Evolutionary conservation across 2,329 filamentous ascomycete genomes (phyloP).

Genomic region (Pseudocercospora eumusae): DNA sequence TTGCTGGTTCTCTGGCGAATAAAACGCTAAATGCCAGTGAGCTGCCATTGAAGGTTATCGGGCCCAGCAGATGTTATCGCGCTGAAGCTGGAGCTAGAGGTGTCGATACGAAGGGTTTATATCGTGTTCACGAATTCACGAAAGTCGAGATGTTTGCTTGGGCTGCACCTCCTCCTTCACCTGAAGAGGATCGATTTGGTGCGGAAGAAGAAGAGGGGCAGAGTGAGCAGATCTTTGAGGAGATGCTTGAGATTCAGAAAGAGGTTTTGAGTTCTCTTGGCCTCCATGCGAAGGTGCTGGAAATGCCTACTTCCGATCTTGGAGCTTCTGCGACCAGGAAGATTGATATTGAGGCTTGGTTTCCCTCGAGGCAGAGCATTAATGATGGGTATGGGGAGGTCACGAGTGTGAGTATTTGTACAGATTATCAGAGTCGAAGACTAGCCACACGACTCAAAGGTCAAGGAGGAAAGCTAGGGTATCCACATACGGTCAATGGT

Average conservation of each 20-base stretch:
- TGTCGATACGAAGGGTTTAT: conserved; percentile 88
- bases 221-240: conserved; percentile 68
- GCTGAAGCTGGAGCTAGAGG: conserved; percentile 91
- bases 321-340: conserved; percentile 87
- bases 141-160: conserved; percentile 98
- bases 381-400: conserved; percentile 88
- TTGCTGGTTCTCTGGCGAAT: conserved; percentile 86
- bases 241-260: conserved; percentile 83
- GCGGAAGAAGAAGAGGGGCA: conserved; percentile 32
- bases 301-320: conserved; percentile 88
- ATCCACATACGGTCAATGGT: conserved; percentile 89
- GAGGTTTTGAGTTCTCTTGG: conserved; percentile 77
- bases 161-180: conserved; percentile 53
- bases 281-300: conserved; percentile 82
- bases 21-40: conserved; percentile 63
- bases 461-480: conserved; percentile 58
- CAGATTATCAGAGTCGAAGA: conserved; percentile 87
- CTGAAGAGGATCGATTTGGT: conserved; percentile 20
- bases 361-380: conserved; percentile 71
- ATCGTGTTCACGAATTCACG: conserved; percentile 96
- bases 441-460: conserved; percentile 72
- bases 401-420: conserved; percentile 85
- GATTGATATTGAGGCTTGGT: conserved; percentile 90
- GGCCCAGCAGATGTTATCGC: conserved; percentile 87
- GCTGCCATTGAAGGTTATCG: conserved; percentile 77